phyloP scores from a whole-genome alignment of 768 basidiomycete genomes.

The Leccinum boreale region DNA sequence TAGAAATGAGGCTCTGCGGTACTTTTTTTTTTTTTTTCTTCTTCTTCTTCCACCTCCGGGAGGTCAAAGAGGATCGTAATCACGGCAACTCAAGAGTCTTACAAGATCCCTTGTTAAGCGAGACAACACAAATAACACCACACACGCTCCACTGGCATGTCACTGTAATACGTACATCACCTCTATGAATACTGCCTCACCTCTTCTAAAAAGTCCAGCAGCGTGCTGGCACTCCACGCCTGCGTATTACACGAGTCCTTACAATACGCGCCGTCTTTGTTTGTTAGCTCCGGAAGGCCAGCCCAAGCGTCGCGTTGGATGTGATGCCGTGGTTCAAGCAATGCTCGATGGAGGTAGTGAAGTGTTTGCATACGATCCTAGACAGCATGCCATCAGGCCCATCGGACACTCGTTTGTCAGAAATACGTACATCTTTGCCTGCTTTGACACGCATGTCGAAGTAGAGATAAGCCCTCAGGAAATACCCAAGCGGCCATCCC shows the following conservation, averaged over 20 bases:
- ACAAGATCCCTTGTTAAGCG: conserved; percentile 3
- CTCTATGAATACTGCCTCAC: conserved; percentile 37
- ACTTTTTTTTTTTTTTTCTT: conserved; percentile 12
- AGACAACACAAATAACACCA: conserved; percentile 25
- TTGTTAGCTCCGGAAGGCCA: conserved; percentile 91
- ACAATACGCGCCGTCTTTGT: conserved; percentile 80
- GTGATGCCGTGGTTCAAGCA: conserved; percentile 69
- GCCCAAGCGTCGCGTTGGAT: conserved; percentile 85
- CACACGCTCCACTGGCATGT: conserved; percentile 7
- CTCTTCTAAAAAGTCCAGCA: conserved; percentile 83
- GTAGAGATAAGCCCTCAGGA: conserved; percentile 87
- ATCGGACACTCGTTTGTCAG: neutral
- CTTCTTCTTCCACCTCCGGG: conserved; percentile 13
- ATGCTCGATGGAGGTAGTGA: conserved; percentile 72
- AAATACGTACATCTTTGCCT: conserved; percentile 60
- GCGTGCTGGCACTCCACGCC: conserved; percentile 93
- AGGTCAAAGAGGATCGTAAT: neutral
- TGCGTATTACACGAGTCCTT: conserved; percentile 89
- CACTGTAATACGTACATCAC: neutral
- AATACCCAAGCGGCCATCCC: conserved; percentile 96
- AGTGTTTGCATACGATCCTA: conserved; percentile 71
- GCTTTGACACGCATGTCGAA: conserved; percentile 73
- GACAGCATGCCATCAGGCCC: neutral
- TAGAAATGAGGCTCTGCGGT: conserved; percentile 22
- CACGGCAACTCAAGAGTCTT: neutral